Evolutionary conservation across 192 early-diverging fungal species (phyloP), one percentile per base, ranked within the genome.

Genomic region (Physocladia obscura): DNA sequence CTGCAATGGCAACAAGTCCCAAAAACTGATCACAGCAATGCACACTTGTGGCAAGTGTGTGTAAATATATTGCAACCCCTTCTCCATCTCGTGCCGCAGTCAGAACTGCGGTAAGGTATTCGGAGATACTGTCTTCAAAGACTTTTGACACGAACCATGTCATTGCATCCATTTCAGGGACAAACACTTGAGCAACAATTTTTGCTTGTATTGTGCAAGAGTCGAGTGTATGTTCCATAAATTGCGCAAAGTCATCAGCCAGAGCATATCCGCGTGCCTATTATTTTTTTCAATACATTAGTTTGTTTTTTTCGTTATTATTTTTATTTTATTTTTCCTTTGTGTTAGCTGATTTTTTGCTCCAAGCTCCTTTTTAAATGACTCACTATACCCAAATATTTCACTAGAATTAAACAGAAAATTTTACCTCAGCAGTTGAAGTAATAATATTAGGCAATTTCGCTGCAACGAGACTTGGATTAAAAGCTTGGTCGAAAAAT

Each of bases 91-190:
- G 81, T n/a, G 90, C 88, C 32, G 81, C 71, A 24, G 79, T 79
- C 32, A 93, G 76, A 1, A 91, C 79, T 37, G 83, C 81, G 11
- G 72, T 71, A 27, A 93, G 72, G 54, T 93, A 94, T 49, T 94
- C 92, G 22, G 89, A 79, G 32, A 93, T 86, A 54, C 82, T 74
- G 79, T 93, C 92, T 67, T 94, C 91, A 82, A 93, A 88, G 30
- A 94, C 91, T 11, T 88, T 85, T 73, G 88, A 85, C 22, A 88
- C 78, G 71, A 93, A 93, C 5, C 70, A 69, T 55, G 88, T 90
- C 67, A 89, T 77, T 6, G 90, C 91, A 71, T 91, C 87, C 1
- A 81, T 82, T 19, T 86, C 82, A 26, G 81, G 80, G 15, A 81
- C 83, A 62, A 94, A 94, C 3, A 94, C 88, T 32, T 91, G 73